These are phyloP conservation scores for Xylaria sp. DNA, from an alignment of 2,329 filamentous ascomycete genomes.

Conservation along the genomic window DNA sequence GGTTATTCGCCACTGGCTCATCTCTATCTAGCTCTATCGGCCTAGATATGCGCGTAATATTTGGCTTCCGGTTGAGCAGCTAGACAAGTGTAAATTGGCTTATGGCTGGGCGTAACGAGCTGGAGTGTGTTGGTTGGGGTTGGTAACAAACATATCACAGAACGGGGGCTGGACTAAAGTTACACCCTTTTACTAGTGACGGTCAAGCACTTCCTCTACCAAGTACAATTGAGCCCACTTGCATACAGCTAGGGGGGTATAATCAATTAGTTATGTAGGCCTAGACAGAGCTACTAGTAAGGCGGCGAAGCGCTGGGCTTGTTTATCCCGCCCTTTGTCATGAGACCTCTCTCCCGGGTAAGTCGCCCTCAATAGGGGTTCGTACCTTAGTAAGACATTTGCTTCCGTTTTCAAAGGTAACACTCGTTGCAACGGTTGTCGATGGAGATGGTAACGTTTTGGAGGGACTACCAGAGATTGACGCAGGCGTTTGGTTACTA, in stretches of 20 bases:
- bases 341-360: not conserved
- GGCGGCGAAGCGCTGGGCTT: too few species aligned
- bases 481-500: not conserved
- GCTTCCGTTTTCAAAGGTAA: not conserved
- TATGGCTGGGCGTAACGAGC: not conserved
- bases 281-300: too few species aligned
- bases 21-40: not conserved
- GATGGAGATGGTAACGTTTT: too few species aligned
- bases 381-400: not conserved
- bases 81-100: not conserved
- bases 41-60: not conserved
- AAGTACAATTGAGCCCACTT: not conserved
- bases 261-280: not conserved
- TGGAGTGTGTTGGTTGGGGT: not conserved
- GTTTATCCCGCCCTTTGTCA: not conserved
- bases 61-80: not conserved
- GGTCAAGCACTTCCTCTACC: not conserved
- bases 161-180: not conserved
- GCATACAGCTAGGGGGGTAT: not conserved
- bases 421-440: too few species aligned
- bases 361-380: not conserved
- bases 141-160: not conserved
- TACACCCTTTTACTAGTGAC: not conserved
- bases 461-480: not conserved
- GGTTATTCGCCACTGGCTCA: too few species aligned